Evolutionary conservation across 129 eudicot genomes (phyloP).

Genomic region (Saussurea involucrata): DNA sequence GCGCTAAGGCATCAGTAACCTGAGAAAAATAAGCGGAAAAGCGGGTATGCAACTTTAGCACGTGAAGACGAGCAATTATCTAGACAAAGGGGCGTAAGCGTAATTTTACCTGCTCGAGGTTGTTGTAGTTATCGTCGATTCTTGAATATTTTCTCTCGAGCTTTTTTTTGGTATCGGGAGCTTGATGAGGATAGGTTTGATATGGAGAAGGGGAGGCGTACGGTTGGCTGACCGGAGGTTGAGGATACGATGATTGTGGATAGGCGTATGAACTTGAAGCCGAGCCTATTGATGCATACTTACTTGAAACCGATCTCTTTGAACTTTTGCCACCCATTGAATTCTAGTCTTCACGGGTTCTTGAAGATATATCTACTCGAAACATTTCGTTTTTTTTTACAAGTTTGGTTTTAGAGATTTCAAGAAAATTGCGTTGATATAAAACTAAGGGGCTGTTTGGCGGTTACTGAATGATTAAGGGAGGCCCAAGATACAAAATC

Average conservation of each 20-base stretch:
- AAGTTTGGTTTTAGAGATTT: background rate
- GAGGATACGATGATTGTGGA: constrained; percentile 46
- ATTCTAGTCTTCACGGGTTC: constrained; percentile 20
- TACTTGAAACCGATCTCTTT: constrained; percentile 49
- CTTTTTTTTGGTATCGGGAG: constrained; percentile 42
- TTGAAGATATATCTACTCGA: background rate
- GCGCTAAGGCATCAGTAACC: constrained; percentile 81
- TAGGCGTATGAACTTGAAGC: constrained; percentile 44
- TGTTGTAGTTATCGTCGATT: constrained; percentile 67
- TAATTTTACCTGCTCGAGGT: constrained; percentile 57
- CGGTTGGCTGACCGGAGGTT: constrained; percentile 44
- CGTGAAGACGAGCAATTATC: too few relatives aligned
- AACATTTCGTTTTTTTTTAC: background rate
- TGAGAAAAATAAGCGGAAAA: constrained; percentile 8
- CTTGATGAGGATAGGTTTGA: constrained; percentile 40
- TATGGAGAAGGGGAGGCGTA: constrained; percentile 43
- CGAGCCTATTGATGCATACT: constrained; percentile 57
- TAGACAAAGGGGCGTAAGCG: background rate
- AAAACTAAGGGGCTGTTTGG: too few relatives aligned
- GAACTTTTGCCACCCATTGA: constrained; percentile 81
- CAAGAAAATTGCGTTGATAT: background rate
- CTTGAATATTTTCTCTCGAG: constrained; percentile 64
- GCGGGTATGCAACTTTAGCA: background rate
- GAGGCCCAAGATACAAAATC: too few relatives aligned
- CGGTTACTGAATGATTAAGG: too few relatives aligned